Evolutionary conservation across 169 alveolate species (phyloP).

Genomic region (Eimeria maxima): DNA sequence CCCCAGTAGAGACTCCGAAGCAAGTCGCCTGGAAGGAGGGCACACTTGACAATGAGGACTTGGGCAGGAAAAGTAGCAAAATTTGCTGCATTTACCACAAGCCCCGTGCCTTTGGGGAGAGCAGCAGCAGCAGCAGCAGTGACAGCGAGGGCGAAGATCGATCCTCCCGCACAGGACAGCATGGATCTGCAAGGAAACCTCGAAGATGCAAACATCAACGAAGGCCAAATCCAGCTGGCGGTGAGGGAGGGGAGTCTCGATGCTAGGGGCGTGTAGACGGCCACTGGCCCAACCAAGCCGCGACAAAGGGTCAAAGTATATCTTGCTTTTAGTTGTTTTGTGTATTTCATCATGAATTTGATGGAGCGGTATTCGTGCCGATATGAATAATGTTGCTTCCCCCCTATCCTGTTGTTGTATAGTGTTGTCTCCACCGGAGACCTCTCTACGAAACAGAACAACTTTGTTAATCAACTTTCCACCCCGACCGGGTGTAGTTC

Average conservation of each 20-base stretch:
- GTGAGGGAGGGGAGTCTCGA: neutral
- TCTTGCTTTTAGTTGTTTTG: neutral
- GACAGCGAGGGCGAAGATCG: constrained; percentile 40
- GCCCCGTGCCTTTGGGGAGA: constrained; percentile 68
- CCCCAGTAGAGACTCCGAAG: neutral
- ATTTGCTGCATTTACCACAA: constrained; percentile 79
- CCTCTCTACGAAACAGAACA: neutral
- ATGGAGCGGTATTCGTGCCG: neutral
- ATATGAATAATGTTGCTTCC: neutral
- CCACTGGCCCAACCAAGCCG: neutral
- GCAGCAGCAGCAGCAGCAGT: constrained; percentile 58
- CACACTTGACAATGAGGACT: constrained; percentile 70
- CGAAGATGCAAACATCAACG: constrained; percentile 16
- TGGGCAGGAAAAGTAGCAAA: constrained; percentile 75
- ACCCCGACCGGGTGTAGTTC: neutral
- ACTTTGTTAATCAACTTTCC: neutral
- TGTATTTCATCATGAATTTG: neutral
- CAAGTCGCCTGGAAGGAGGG: constrained; percentile 55
- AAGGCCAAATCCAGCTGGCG: neutral
- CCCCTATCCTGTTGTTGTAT: neutral
- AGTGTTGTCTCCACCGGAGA: neutral
- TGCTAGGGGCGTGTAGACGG: neutral
- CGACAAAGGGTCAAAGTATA: neutral
- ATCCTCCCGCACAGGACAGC: neutral
- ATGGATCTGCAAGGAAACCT: neutral